Conservation (phyloP, 1,284 basidiomycete species). For the Cystobasidiaceae sp. region DNA sequence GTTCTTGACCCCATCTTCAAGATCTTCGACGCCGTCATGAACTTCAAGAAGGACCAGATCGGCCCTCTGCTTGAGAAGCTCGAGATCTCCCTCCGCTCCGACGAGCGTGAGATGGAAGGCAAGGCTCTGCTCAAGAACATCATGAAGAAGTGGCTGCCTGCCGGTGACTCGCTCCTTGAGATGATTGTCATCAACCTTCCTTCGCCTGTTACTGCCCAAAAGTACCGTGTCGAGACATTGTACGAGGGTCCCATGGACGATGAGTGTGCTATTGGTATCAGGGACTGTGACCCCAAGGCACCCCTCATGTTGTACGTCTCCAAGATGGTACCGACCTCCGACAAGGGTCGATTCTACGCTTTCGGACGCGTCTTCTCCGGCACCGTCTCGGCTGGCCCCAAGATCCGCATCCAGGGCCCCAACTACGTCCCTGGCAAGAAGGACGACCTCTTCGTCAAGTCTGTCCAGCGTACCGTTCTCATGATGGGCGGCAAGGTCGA, state of each 20-base stretch:
- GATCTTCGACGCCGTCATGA: conserved; percentile 98
- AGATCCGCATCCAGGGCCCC: conserved; percentile 98
- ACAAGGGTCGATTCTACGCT: conserved; percentile 99
- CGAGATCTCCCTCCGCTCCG: conserved; percentile 80
- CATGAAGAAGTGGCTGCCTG: conserved; percentile 99
- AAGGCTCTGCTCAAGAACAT: conserved; percentile 95
- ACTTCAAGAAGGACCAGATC: conserved; percentile 96
- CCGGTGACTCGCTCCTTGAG: conserved; percentile 96
- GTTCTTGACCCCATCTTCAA: conserved; percentile 99
- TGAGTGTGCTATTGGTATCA: conserved; percentile 96
- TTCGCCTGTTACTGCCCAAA: conserved; percentile 92
- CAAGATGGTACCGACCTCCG: conserved; percentile 99
- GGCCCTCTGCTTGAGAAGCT: conserved; percentile 89
- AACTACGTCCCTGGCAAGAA: conserved; percentile 99
- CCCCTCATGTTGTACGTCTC: conserved; percentile 98
- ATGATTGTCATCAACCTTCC: conserved; percentile 99
- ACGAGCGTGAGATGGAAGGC: conserved; percentile 93
- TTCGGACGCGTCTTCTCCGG: conserved; percentile 99
- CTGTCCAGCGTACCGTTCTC: conserved; percentile 95
- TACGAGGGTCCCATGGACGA: conserved; percentile 99
- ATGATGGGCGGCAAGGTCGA: conserved; percentile 99
- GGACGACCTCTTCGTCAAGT: conserved; percentile 97
- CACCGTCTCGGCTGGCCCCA: conserved; percentile 92
- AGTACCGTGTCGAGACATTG: conserved; percentile 98
- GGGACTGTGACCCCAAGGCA: conserved; percentile 95